A percentile compares a stretch with the other conserved stretches of the same genome.
Evolutionary conservation across 768 basidiomycete species (phyloP).

Genomic region (Polyporus arcularius): DNA sequence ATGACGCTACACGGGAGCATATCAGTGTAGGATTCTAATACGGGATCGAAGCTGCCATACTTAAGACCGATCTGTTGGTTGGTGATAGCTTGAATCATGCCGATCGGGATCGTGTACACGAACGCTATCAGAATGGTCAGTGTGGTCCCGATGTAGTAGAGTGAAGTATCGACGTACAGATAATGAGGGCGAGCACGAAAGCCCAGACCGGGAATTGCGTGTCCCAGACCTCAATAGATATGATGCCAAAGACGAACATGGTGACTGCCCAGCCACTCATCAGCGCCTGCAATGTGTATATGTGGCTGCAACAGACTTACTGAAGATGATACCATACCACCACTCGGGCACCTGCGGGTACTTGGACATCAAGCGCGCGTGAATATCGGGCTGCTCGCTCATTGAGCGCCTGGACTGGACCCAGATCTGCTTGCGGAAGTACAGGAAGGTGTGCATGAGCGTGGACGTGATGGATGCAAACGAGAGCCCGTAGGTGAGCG

Average conservation of each 20-base stretch:
- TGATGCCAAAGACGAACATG: slow-evolving; percentile 61
- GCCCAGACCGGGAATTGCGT: slow-evolving; percentile 72
- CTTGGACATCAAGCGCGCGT: slow-evolving; percentile 46
- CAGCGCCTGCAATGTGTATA: not conserved
- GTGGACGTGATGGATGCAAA: slow-evolving; percentile 45
- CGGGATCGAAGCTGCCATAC: slow-evolving; percentile 23
- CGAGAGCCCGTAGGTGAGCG: slow-evolving; percentile 50
- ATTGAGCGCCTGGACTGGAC: slow-evolving; percentile 44
- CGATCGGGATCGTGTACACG: slow-evolving; percentile 76
- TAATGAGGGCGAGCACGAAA: slow-evolving; percentile 50
- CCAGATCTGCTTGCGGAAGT: slow-evolving; percentile 47
- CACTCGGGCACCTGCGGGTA: slow-evolving; percentile 53
- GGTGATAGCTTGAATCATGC: slow-evolving; percentile 81
- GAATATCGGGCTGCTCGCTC: slow-evolving; percentile 51
- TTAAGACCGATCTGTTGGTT: slow-evolving; percentile 73
- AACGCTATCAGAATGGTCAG: slow-evolving; percentile 31
- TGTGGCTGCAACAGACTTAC: slow-evolving; percentile 27
- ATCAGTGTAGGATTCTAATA: not conserved
- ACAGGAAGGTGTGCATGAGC: slow-evolving; percentile 46
- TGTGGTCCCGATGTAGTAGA: not conserved
- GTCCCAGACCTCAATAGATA: slow-evolving; percentile 66
- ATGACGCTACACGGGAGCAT: slow-evolving; percentile 48
- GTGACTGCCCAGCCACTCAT: slow-evolving; percentile 31
- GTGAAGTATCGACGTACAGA: slow-evolving; percentile 22
- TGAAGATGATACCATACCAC: slow-evolving; percentile 48